Base-by-base conservation (phyloP, 345 rosid genomes). In the Balakata baccata region DNA sequence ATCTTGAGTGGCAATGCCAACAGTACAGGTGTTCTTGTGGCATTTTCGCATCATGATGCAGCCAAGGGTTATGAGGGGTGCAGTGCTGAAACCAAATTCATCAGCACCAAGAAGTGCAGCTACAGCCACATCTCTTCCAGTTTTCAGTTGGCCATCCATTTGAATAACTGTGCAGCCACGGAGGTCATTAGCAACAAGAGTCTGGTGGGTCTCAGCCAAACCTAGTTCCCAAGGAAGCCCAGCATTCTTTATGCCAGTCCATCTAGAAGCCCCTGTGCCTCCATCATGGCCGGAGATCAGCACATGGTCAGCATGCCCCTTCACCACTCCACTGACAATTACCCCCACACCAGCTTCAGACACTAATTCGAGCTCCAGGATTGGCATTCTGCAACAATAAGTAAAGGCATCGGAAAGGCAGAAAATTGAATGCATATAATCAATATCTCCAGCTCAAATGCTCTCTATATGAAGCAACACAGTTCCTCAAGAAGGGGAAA, bases 331-430 rank as follows among this genome's bases (percentile, higher is more conserved):
- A 54, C 98, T 96, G 37, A 98, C 99, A 68, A 96, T 93, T 46
- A 96, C 99, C 61, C 99, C 99, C n/a, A 96, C 99, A 54, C 99
- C 99, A 71, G 99, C 97, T 85, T 96, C 99, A 9, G 98, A 96
- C 5, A 75, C 99, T 96, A 67, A 96, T 86, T 53, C 98, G 89
- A 43, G 99, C 97, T 1, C 82, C 85, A 53, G 99, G 98, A 77
- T 96, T 96, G 73, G 99, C 83, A 82, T 96, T 96, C 99, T 96
- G 81, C 62, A 75, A 76, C 52, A 53, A 5, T 62, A 63, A 4
- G 6, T 23, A 14, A 58, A 66, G 37, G 23, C 7, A 65, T 73
- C 23, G 83, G 70, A 52, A 68, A 47, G 51, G 68, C 54, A 13
- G 65, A 70, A 68, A 1, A 1, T 29, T 29, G 34, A 2, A 43